These are phyloP conservation scores for Eremothecium sinecaudum DNA, from an alignment of 1,139 yeast species.

Conservation along the genomic window DNA sequence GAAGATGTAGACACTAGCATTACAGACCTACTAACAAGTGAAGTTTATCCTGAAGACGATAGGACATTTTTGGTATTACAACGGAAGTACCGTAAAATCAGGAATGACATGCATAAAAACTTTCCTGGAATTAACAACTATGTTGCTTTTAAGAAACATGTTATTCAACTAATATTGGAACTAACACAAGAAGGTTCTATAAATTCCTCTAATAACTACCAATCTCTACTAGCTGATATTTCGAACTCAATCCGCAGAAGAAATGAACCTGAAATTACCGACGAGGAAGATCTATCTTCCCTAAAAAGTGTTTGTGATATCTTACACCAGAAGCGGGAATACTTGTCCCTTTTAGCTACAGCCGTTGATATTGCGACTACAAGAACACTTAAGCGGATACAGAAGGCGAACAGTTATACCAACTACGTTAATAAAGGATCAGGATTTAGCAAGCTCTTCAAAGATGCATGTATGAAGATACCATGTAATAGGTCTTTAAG, in stretches of 20 bases:
- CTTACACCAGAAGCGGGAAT: slow-evolving; percentile 51
- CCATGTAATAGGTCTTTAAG: slow-evolving; percentile 16
- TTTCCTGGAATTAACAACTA: slow-evolving; percentile 51
- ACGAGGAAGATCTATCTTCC: slow-evolving; percentile 46
- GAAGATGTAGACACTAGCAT: slow-evolving; percentile 58
- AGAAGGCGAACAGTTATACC: too few species aligned
- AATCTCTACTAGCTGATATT: slow-evolving; percentile 69
- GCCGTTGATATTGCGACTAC: slow-evolving; percentile 15
- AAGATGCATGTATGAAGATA: slow-evolving; percentile 53
- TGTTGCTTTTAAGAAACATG: slow-evolving; percentile 66
- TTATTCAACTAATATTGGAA: slow-evolving; percentile 67
- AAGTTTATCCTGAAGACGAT: slow-evolving; percentile 63
- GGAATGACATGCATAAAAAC: slow-evolving; percentile 34
- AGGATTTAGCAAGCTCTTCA: slow-evolving; percentile 27
- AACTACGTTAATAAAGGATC: too few species aligned
- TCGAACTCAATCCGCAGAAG: slow-evolving; percentile 79
- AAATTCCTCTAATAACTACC: slow-evolving; percentile 63
- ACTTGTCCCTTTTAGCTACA: slow-evolving; percentile 1
- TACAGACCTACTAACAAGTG: slow-evolving; percentile 63
- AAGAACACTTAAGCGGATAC: slow-evolving; percentile 14
- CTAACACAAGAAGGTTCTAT: slow-evolving; percentile 63
- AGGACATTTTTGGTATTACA: slow-evolving; percentile 48
- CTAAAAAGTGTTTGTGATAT: slow-evolving; percentile 74
- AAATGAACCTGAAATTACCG: slow-evolving; percentile 47
- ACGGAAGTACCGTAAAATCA: slow-evolving; percentile 15